These are phyloP conservation scores for Trichophyton rubrum DNA, from an alignment of 2,329 filamentous ascomycete species.

Conservation along the genomic window DNA sequence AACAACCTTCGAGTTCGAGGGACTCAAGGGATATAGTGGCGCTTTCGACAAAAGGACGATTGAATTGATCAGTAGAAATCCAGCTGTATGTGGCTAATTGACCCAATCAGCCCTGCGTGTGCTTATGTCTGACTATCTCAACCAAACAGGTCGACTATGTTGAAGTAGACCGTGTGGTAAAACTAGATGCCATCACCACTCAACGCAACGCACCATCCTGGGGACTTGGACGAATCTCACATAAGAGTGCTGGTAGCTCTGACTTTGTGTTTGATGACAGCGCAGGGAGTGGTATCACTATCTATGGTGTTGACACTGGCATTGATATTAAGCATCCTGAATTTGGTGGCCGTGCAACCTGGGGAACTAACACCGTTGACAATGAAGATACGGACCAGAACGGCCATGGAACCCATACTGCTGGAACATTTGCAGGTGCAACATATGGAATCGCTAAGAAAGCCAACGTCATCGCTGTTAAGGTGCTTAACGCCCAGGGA, in stretches of 20 bases:
- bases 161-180: slow-evolving; percentile 9
- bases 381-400: slow-evolving; percentile 15
- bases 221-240: slow-evolving; percentile 26
- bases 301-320: slow-evolving; percentile 29
- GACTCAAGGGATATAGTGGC: slow-evolving; percentile 11
- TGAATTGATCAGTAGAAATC: slow-evolving; percentile 1
- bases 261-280: slow-evolving; percentile 26
- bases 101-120: neutral
- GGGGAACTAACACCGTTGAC: slow-evolving; percentile 24
- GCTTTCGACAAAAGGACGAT: slow-evolving; percentile 12
- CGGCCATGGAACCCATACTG: slow-evolving; percentile 31
- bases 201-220: slow-evolving; percentile 21
- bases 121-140: neutral
- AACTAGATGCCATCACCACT: slow-evolving; percentile 5
- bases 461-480: slow-evolving; percentile 35
- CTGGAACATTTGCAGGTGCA: slow-evolving; percentile 26
- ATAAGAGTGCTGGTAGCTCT: slow-evolving; percentile 15
- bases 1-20: slow-evolving; percentile 9
- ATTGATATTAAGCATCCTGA: slow-evolving; percentile 24
- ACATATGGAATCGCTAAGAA: slow-evolving; percentile 30
- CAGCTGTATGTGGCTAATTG: neutral
- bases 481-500: slow-evolving; percentile 36
- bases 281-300: slow-evolving; percentile 24
- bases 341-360: slow-evolving; percentile 26
- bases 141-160: slow-evolving; percentile 11